Evolutionary conservation across 257 asterid species (phyloP).

Genomic region (Thymus mandschuricus): DNA sequence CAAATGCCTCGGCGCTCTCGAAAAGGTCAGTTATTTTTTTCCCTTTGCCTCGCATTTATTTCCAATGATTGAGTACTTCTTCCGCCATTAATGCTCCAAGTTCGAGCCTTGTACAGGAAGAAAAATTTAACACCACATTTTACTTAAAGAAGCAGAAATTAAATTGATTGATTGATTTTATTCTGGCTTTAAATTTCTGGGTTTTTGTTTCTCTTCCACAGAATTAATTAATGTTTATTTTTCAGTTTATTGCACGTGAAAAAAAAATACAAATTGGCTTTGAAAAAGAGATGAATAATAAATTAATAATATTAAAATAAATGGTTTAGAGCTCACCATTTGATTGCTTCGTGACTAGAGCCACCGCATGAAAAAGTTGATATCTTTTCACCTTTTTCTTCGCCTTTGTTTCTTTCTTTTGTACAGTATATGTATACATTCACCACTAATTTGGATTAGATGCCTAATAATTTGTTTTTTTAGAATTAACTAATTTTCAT

Average conservation of each 20-base stretch:
- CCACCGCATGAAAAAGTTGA: conserved; percentile 22
- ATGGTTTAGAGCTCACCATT: conserved; percentile 16
- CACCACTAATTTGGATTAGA: conserved; percentile 5
- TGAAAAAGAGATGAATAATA: not conserved
- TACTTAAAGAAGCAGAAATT: too few species aligned
- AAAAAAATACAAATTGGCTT: not conserved
- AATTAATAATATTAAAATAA: conserved; percentile 8
- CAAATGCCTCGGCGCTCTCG: conserved; percentile 79
- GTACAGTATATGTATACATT: not conserved
- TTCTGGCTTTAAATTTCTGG: too few species aligned
- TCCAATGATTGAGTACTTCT: conserved; percentile 39
- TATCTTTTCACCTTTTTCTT: conserved; percentile 33
- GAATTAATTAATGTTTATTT: not conserved
- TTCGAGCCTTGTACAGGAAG: too few species aligned
- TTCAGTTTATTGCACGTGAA: not conserved
- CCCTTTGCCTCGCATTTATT: conserved; percentile 31
- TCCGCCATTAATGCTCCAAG: not conserved
- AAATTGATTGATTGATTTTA: too few species aligned
- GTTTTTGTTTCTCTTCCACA: not conserved
- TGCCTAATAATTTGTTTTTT: too few species aligned
- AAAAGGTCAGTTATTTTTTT: conserved; percentile 54
- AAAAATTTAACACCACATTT: too few species aligned
- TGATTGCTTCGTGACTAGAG: conserved; percentile 41
- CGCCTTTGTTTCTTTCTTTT: conserved; percentile 21
- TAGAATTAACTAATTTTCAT: not conserved